These are phyloP conservation scores for Oleoguttula mirabilis DNA, from an alignment of 495 filamentous ascomycete species.

Conservation along the genomic window DNA sequence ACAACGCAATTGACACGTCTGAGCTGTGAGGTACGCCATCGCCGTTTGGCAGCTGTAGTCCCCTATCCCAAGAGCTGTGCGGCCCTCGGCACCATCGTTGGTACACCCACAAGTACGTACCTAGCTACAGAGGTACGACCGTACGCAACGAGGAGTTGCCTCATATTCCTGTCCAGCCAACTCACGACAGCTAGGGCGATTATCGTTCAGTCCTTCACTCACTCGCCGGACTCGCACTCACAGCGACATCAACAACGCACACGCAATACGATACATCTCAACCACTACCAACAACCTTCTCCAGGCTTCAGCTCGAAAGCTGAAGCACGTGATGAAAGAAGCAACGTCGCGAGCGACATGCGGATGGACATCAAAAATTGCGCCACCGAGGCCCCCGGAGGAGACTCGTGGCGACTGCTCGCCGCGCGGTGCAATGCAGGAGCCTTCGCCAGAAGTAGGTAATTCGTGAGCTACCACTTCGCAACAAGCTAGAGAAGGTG, in stretches of 20 bases:
- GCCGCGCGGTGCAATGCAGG: constrained; percentile 30
- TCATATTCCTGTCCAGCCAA: no score
- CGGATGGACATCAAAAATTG: constrained; percentile 25
- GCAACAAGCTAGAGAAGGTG: constrained; percentile 3
- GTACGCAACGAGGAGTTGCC: no score
- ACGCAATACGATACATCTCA: no score
- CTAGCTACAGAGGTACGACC: no score
- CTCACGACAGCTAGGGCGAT: no score
- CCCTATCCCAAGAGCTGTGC: no score
- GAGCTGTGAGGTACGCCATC: no score
- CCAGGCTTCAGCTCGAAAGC: background rate
- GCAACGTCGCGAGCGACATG: background rate
- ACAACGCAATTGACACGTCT: no score
- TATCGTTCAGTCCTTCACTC: background rate
- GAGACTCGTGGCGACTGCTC: constrained; percentile 21
- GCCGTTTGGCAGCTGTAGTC: no score
- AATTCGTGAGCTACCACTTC: constrained; percentile 14
- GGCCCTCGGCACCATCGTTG: no score
- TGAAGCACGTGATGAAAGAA: constrained; percentile 5
- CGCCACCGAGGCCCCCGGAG: constrained; percentile 26
- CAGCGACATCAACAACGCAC: background rate
- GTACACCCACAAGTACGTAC: no score
- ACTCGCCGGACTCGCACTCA: background rate
- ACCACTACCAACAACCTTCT: constrained; percentile 3
- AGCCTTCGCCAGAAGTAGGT: constrained; percentile 6